phyloP scores from a whole-genome alignment of 2,329 filamentous ascomycete species.

The Furcasterigmium furcatum region DNA sequence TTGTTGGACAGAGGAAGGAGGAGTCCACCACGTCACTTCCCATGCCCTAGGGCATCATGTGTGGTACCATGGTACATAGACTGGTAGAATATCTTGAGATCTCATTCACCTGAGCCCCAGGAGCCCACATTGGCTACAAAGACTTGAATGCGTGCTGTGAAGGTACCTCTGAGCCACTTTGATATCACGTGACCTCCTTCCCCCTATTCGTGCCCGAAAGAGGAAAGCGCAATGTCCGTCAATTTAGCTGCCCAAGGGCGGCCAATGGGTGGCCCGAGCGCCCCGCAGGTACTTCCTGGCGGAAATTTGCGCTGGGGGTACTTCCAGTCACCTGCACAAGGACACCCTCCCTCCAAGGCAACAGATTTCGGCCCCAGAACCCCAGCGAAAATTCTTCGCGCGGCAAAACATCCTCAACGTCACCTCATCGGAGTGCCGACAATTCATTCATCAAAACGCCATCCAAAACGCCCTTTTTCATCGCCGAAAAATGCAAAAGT shows the following conservation, averaged over 20 bases:
- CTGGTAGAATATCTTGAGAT: too few relatives aligned
- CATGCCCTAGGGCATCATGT: too few relatives aligned
- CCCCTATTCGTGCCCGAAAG: conserved; percentile 6
- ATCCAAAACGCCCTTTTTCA: conserved; percentile 47
- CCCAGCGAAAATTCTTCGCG: conserved; percentile 52
- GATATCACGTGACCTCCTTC: conserved; percentile 10
- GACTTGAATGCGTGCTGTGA: too few relatives aligned
- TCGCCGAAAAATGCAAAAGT: conserved; percentile 49
- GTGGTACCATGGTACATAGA: too few relatives aligned
- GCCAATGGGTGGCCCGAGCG: conserved; percentile 11
- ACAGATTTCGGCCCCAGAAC: conserved; percentile 15
- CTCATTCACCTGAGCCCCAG: too few relatives aligned
- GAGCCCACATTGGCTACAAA: too few relatives aligned
- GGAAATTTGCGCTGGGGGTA: conserved; percentile 6
- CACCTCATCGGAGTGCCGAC: conserved; percentile 46
- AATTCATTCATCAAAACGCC: conserved; percentile 53
- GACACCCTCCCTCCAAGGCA: conserved; percentile 5
- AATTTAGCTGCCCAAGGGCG: conserved; percentile 9
- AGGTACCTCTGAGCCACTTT: too few relatives aligned
- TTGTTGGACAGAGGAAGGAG: too few relatives aligned
- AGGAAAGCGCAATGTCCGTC: conserved; percentile 7
- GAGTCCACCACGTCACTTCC: too few relatives aligned
- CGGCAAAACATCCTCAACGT: conserved; percentile 54
- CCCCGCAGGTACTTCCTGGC: conserved; percentile 6
- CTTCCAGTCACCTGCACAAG: conserved; percentile 7